Conservation (phyloP, 106 monocot species). For the Dendrobium chrysotoxum region DNA sequence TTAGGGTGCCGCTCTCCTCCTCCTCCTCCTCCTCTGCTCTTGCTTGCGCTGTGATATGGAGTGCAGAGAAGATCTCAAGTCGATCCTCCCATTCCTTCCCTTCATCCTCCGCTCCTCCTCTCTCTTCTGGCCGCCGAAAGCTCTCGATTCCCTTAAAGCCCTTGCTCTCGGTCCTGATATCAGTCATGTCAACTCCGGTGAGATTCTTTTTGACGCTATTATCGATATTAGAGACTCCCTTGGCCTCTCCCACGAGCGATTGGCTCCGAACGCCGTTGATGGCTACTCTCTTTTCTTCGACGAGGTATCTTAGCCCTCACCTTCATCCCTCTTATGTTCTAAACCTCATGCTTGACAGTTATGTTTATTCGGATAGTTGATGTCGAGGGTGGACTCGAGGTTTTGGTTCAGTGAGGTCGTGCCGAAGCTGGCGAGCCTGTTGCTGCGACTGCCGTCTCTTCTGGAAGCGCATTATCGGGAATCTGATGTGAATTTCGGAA, state of each 20-base stretch:
- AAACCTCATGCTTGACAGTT: neutral
- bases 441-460: slow-evolving; percentile 60
- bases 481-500: slow-evolving; percentile 30
- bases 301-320: slow-evolving; percentile 22
- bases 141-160: slow-evolving; percentile 46
- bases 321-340: neutral
- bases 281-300: slow-evolving; percentile 85
- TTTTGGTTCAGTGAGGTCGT: slow-evolving; percentile 70
- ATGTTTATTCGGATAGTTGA: slow-evolving; percentile 31
- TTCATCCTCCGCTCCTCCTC: slow-evolving; percentile 45
- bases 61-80: slow-evolving; percentile 45
- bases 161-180: slow-evolving; percentile 61
- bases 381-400: slow-evolving; percentile 57
- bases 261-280: slow-evolving; percentile 36
- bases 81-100: slow-evolving; percentile 73
- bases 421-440: slow-evolving; percentile 53
- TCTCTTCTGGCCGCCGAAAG: slow-evolving; percentile 59
- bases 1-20: no score
- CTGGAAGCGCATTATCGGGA: slow-evolving; percentile 67
- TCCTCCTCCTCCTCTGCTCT: neutral
- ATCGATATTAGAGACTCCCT: slow-evolving; percentile 52
- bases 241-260: slow-evolving; percentile 31
- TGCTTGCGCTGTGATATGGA: slow-evolving; percentile 36
- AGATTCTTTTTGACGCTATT: slow-evolving; percentile 64
- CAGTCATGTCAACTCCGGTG: slow-evolving; percentile 73